Base-by-base conservation (phyloP, 768 basidiomycete genomes). In the Pisolithus sp. region DNA sequence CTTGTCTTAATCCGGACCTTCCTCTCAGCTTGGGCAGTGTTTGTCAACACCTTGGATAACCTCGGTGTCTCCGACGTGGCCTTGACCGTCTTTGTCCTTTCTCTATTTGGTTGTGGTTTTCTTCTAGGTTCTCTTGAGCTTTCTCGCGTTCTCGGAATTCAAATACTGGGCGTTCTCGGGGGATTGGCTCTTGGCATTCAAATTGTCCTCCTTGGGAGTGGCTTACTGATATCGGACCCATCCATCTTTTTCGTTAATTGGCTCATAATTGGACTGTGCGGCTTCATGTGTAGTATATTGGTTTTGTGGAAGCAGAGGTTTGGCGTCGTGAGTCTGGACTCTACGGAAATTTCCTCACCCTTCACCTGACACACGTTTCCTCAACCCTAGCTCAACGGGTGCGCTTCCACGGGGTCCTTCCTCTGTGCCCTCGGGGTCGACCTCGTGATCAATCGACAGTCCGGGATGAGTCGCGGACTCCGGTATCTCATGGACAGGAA, bases 401-500 rank as follows among this genome's bases (percentile, higher is more conserved):
- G 78, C 48, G 73, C 82, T n/a, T 78, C 82, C 1, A 66, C 72
- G 20, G 85, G 85, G 30, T 78, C 83, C 8, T 86, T 86, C 62
- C 64, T 86, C 23, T 67, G 71, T 13, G 74, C 61, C 26, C 72
- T 86, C 8, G 83, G 76, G 20, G 59, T 79, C 10, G 85, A 86
- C 63, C 70, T 86, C 4, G 62, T 75, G 44, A 49, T 83, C 46
- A 73, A 83, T 53, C 69, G 74, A 56, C 83, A 86, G 59, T 65
- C 68, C 5, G 85, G 85, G 5, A 75, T 85, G 73, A 82, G 83
- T 57, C 68, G 76, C 20, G 85, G 84, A 2, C 70, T 86, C 28
- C 75, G 85, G 20, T 78, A 74, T 57, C 71, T 86, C 13, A 75
- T 85, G 53, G 85, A 86, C 59, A 71, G 78, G 41, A 86, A 86